Evolutionary conservation across 148 eudicot species (phyloP).

Genomic region (Drosera capensis): DNA sequence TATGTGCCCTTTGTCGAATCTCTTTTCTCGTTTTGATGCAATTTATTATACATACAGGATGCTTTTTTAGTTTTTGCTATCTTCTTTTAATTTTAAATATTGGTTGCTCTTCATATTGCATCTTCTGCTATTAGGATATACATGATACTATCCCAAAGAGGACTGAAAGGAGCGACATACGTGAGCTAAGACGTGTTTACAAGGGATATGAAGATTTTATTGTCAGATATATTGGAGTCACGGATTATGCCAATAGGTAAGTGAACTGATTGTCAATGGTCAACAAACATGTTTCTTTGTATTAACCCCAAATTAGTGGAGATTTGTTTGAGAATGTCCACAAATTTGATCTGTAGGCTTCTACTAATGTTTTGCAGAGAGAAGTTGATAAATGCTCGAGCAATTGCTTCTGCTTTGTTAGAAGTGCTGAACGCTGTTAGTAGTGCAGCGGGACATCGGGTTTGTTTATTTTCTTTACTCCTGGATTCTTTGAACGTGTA

Average conservation of each 20-base stretch:
- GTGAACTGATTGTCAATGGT: conserved; percentile 2
- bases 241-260: conserved; percentile 58
- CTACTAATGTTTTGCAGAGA: conserved; percentile 37
- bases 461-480: conserved; percentile 8
- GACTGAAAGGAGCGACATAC: conserved; percentile 76
- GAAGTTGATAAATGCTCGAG: conserved; percentile 54
- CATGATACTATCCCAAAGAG: conserved; percentile 43
- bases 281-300: neutral
- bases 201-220: conserved; percentile 49
- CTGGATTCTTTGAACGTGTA: neutral
- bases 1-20: neutral
- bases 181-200: conserved; percentile 79
- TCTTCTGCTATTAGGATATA: conserved; percentile 43
- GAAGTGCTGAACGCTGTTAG: conserved; percentile 65
- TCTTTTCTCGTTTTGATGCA: neutral
- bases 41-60: neutral
- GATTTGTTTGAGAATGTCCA: conserved; percentile 6
- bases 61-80: neutral
- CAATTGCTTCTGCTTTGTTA: conserved; percentile 58
- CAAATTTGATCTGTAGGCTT: conserved; percentile 11
- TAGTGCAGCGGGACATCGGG: conserved; percentile 78
- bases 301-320: neutral
- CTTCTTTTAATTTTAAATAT: neutral
- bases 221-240: conserved; percentile 49
- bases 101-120: neutral